These are phyloP conservation scores for Pneumocystis canis DNA, from an alignment of 1,139 yeast species.

Conservation along the genomic window DNA sequence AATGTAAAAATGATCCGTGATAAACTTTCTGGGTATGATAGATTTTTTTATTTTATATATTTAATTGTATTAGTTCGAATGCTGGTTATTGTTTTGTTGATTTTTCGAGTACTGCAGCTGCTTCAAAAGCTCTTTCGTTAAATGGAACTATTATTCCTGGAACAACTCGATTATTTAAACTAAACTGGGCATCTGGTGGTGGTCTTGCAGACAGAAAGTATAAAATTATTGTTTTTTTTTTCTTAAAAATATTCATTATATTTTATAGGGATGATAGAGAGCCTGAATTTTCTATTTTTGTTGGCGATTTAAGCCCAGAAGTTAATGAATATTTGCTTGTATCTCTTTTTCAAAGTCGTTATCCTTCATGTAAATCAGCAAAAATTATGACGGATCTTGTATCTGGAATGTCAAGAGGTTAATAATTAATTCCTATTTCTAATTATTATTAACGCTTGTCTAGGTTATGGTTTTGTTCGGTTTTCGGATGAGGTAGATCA, in stretches of 20 bases:
- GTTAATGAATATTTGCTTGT: constrained; percentile 54
- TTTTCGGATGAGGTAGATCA: constrained; percentile 60
- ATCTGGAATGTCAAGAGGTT: constrained; percentile 48
- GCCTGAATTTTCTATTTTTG: constrained; percentile 61
- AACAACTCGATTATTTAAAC: constrained; percentile 45
- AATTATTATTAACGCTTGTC: background rate
- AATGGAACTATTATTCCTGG: constrained; percentile 60
- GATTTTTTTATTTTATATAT: background rate
- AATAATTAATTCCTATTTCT: background rate
- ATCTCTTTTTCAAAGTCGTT: constrained; percentile 54
- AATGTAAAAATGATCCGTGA: constrained; percentile 48
- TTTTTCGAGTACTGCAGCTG: constrained; percentile 50
- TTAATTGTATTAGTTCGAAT: constrained; percentile 15
- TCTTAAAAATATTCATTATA: background rate
- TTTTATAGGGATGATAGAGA: constrained; percentile 23
- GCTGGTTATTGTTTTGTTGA: constrained; percentile 82
- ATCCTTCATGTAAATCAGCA: constrained; percentile 66
- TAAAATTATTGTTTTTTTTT: background rate
- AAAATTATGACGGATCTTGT: constrained; percentile 74
- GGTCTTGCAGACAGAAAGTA: constrained; percentile 27
- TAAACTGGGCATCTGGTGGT: constrained; percentile 80
- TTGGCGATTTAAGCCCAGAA: constrained; percentile 69
- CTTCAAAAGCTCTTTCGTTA: constrained; percentile 49
- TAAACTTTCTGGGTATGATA: constrained; percentile 26
- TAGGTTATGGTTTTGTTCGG: constrained; percentile 83